Conservation (phyloP, 2,329 filamentous ascomycete species). For the Coccinonectria pachysandricola region DNA sequence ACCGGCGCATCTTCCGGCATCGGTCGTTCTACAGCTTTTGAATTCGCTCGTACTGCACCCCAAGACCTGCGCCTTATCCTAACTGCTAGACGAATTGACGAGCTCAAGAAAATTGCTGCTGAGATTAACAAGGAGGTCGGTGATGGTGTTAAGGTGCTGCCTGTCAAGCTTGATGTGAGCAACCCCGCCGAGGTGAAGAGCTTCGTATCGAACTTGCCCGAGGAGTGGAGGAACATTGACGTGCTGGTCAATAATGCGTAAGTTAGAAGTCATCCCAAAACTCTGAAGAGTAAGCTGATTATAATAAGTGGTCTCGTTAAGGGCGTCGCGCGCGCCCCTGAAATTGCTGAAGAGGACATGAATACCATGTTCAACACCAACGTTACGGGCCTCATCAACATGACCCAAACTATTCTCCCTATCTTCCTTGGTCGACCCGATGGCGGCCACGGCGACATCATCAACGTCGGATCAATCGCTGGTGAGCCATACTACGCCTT, state of each 20-base stretch:
- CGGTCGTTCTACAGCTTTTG: conserved; percentile 70
- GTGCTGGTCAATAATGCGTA: conserved; percentile 95
- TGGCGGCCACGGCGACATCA: conserved; percentile 80
- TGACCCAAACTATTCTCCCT: conserved; percentile 84
- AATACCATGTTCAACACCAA: conserved; percentile 86
- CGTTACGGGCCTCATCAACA: conserved; percentile 87
- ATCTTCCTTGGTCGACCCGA: conserved; percentile 69
- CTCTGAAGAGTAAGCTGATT: conserved; percentile 2
- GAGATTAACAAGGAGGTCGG: conserved; percentile 71
- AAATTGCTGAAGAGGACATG: conserved; percentile 75
- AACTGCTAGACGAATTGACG: conserved; percentile 77
- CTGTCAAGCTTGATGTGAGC: conserved; percentile 81
- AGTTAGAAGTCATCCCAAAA: conserved; percentile 23
- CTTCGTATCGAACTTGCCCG: conserved; percentile 65
- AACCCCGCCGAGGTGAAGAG: conserved; percentile 60
- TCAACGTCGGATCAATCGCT: conserved; percentile 90
- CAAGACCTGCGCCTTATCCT: conserved; percentile 73
- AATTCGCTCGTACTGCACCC: conserved; percentile 82
- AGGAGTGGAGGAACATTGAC: conserved; percentile 76
- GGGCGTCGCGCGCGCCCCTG: conserved; percentile 74
- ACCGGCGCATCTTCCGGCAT: conserved; percentile 93
- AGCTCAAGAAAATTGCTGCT: conserved; percentile 62
- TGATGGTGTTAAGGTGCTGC: conserved; percentile 68
- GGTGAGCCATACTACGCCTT: conserved; percentile 25
- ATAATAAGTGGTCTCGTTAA: conserved; percentile 63